Evolutionary conservation across 2,329 filamentous ascomycete genomes (phyloP).

Genomic region (Fusarium albosuccineum): DNA sequence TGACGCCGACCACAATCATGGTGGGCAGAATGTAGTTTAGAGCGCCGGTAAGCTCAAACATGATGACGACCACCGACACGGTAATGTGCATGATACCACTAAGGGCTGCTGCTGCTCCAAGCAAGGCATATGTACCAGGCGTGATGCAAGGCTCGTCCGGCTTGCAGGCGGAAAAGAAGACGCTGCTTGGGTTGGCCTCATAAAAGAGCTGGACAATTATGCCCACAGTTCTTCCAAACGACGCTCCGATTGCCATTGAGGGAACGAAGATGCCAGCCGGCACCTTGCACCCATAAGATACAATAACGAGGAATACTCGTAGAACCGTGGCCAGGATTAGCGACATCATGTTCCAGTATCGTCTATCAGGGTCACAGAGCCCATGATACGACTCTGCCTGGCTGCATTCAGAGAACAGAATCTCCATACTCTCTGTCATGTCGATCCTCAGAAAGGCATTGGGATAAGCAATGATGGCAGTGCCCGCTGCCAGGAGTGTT

Average conservation of each 20-base stretch:
- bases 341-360: constrained; percentile 83
- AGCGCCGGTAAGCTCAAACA: constrained; percentile 99
- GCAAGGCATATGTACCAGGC: constrained; percentile 94
- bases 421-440: constrained; percentile 99
- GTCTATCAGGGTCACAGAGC: constrained; percentile 83
- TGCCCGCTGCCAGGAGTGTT: constrained; percentile 83
- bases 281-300: constrained; percentile 98
- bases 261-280: constrained; percentile 98
- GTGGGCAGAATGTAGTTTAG: constrained; percentile 96
- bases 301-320: constrained; percentile 86
- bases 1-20: constrained; percentile 98
- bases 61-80: constrained; percentile 96
- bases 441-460: constrained; percentile 96
- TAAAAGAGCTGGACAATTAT: constrained; percentile 93
- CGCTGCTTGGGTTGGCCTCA: constrained; percentile 82
- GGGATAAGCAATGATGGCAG: constrained; percentile 94
- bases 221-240: constrained; percentile 93
- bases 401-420: constrained; percentile 93
- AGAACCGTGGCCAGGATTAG: constrained; percentile 84
- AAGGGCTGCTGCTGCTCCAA: constrained; percentile 90
- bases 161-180: constrained; percentile 89
- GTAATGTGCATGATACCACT: constrained; percentile 99
- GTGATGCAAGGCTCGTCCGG: constrained; percentile 97
- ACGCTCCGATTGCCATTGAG: constrained; percentile 96
- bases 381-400: constrained; percentile 89